Conservation (phyloP, 441 rosid species). For the Macaranga tanarius region DNA sequence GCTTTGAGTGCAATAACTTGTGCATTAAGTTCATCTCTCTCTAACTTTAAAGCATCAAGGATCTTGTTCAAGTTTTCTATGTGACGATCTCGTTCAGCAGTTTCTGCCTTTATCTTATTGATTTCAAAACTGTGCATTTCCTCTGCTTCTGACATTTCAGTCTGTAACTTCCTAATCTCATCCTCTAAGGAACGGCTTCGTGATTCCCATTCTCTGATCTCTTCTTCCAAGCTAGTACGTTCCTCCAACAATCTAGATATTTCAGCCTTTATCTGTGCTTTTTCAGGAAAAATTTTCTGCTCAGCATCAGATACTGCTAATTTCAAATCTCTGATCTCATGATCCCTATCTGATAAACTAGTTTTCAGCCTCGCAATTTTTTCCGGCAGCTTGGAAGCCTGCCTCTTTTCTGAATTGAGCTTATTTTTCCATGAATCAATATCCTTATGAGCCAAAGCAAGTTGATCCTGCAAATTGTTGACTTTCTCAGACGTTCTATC, state of each 20-base stretch:
- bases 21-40: slow-evolving; percentile 32
- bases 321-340: slow-evolving; percentile 61
- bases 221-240: slow-evolving; percentile 38
- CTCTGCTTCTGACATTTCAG: slow-evolving; percentile 51
- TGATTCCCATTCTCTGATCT: slow-evolving; percentile 68
- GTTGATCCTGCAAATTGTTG: slow-evolving; percentile 47
- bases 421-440: slow-evolving; percentile 42
- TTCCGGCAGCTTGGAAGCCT: slow-evolving; percentile 68
- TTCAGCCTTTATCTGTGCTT: slow-evolving; percentile 66
- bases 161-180: slow-evolving; percentile 52
- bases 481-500: slow-evolving; percentile 38
- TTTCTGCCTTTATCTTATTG: slow-evolving; percentile 37
- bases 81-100: slow-evolving; percentile 33
- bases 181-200: slow-evolving; percentile 66
- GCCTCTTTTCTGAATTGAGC: slow-evolving; percentile 54
- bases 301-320: slow-evolving; percentile 83
- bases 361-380: slow-evolving; percentile 61
- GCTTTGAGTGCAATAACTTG: slow-evolving; percentile 36
- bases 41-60: slow-evolving; percentile 32
- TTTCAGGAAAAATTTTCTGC: slow-evolving; percentile 77
- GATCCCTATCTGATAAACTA: slow-evolving; percentile 74
- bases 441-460: slow-evolving; percentile 55
- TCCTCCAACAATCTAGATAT: slow-evolving; percentile 60
- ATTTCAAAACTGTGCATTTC: slow-evolving; percentile 41
- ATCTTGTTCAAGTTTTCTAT: slow-evolving; percentile 36